Base-by-base conservation (phyloP, 768 basidiomycete genomes). In the Leccinellum albellum region DNA sequence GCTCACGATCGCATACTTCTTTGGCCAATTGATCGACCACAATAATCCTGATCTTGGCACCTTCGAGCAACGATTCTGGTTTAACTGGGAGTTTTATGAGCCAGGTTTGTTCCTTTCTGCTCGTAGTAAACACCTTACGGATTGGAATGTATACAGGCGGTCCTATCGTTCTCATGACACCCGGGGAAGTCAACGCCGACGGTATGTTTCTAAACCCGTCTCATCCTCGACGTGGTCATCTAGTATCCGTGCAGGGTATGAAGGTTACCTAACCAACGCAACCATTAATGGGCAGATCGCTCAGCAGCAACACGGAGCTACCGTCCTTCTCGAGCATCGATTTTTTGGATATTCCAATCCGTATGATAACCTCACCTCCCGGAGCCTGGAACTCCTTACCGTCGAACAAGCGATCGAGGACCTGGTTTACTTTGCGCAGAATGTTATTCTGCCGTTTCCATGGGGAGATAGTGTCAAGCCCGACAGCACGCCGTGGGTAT, bases 291-390 rank as follows among this genome's bases (percentile, higher is more conserved):
- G 87, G 14, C 75, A 77, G 51, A 82, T 88, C 56, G 84, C 86
- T 12, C 82, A 87, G 66, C 82, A 85, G 66, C 76, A 87, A 56
- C 80, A 80, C 31, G 88, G 84, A 23, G 82, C 82, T 15, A 79
- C 81, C 6, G 75, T 89, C 59, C 73, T 89, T 26, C 59, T 89
- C 23, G 88, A 90, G 64, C 88, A 90, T 65, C 79, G 89, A 17
- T 91, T 86, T 75, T 89, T 84, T 59, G 88, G 88, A 14, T 71
- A 81, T 21, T 89, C 87, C 55, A 91, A 88, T 66, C 88, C 88
- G 5, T 79, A 77, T 51, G 73, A 79, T n/a, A 78, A 89, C 66
- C 78, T 90, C 29, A 80, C 75, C 32, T 80, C 79, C 24, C 70
- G 79, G 61, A 87, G 84, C 64, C 72, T 90, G 48, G 70, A 73